Conservation (phyloP, 768 basidiomycete species). For the Roridomyces roridus region DNA sequence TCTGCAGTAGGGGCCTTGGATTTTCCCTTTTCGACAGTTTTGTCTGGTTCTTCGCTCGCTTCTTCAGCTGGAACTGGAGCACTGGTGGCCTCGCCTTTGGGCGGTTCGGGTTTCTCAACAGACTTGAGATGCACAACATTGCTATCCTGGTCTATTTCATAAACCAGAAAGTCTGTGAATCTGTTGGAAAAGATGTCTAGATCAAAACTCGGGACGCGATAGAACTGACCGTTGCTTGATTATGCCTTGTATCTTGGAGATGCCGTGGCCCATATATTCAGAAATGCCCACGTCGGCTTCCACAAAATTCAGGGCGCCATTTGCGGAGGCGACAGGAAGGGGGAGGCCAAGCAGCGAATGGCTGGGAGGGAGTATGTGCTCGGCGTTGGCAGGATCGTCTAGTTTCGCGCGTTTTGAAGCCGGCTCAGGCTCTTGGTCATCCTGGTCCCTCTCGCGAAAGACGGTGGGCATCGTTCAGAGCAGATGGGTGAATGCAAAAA, state of each 20-base stretch:
- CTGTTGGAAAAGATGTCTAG: constrained; percentile 48
- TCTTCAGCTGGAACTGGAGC: constrained; percentile 24
- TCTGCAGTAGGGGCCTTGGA: constrained; percentile 27
- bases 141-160: constrained; percentile 84
- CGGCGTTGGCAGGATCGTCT: constrained; percentile 33
- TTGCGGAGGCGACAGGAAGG: constrained; percentile 48
- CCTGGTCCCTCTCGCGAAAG: constrained; percentile 58
- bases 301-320: constrained; percentile 61
- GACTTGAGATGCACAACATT: constrained; percentile 84
- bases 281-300: constrained; percentile 92
- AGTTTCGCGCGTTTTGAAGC: constrained; percentile 51
- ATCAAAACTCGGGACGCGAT: neutral
- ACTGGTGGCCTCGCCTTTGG: constrained; percentile 45
- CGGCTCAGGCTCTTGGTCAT: constrained; percentile 49
- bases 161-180: constrained; percentile 97
- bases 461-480: constrained; percentile 31
- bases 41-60: neutral
- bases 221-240: constrained; percentile 90
- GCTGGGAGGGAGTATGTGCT: constrained; percentile 72
- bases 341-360: constrained; percentile 70
- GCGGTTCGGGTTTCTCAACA: constrained; percentile 70
- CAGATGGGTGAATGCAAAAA: too few relatives aligned
- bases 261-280: constrained; percentile 76
- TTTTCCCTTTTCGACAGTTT: constrained; percentile 11
- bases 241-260: constrained; percentile 84